A percentile compares a stretch with the other conserved stretches of the same genome.
phyloP scores from a whole-genome alignment of 805 yeast genomes.

The Sugiyamaella boreocaroliniensis region DNA sequence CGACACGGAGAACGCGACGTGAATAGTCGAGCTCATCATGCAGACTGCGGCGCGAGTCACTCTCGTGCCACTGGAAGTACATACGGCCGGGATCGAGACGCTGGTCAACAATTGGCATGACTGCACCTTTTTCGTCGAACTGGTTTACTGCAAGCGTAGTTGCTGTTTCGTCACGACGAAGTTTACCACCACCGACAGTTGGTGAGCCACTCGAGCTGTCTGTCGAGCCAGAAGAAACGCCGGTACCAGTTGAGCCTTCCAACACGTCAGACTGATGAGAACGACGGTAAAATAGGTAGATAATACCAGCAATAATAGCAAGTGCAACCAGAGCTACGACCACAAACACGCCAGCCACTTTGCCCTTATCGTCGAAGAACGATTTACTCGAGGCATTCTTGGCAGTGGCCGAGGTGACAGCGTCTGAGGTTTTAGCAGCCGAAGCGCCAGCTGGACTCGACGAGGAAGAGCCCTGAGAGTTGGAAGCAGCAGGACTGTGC shows the following conservation, averaged over 20 bases:
- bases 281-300: slow-evolving; percentile 34
- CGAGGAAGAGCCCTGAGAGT: slow-evolving; percentile 17
- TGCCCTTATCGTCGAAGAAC: slow-evolving; percentile 64
- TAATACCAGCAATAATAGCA: slow-evolving; percentile 38
- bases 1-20: slow-evolving; percentile 48
- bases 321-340: slow-evolving; percentile 64
- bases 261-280: slow-evolving; percentile 2
- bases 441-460: slow-evolving; percentile 11
- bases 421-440: slow-evolving; percentile 1
- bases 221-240: slow-evolving; percentile 3
- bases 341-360: slow-evolving; percentile 80
- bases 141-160: slow-evolving; percentile 18
- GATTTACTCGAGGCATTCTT: slow-evolving; percentile 26
- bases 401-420: slow-evolving; percentile 1
- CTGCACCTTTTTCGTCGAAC: slow-evolving; percentile 24
- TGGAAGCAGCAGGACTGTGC: not conserved
- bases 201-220: slow-evolving; percentile 1
- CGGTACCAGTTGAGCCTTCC: slow-evolving; percentile 1
- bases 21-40: slow-evolving; percentile 55
- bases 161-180: slow-evolving; percentile 15
- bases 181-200: slow-evolving; percentile 9
- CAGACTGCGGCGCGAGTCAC: slow-evolving; percentile 41
- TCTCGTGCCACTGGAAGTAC: slow-evolving; percentile 42
- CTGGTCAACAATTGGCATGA: slow-evolving; percentile 46
- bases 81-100: slow-evolving; percentile 53